Conservation (phyloP, 768 basidiomycete genomes). For the Russula vinacea region DNA sequence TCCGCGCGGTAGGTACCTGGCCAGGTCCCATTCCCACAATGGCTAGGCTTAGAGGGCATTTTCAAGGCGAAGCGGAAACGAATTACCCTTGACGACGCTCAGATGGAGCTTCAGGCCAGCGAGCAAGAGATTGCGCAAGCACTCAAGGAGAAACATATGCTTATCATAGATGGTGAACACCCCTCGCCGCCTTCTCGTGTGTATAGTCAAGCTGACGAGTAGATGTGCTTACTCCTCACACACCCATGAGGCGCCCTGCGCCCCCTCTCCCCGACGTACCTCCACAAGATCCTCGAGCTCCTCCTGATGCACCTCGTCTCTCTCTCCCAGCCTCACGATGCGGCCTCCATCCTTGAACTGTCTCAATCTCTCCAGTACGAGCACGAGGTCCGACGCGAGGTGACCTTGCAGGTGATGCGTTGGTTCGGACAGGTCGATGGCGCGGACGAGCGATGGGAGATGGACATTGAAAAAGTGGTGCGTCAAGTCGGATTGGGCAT, state of each 20-base stretch:
- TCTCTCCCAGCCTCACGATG: constrained; percentile 49
- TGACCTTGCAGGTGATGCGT: constrained; percentile 66
- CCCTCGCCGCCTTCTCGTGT: constrained; percentile 3
- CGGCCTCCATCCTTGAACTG: constrained; percentile 59
- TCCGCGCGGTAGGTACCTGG: constrained; percentile 32
- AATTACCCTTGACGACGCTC: constrained; percentile 61
- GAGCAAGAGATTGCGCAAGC: constrained; percentile 67
- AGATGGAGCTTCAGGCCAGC: constrained; percentile 73
- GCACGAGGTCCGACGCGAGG: constrained; percentile 60
- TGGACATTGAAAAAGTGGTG: constrained; percentile 60
- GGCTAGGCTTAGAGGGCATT: neutral
- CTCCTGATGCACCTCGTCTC: constrained; percentile 74
- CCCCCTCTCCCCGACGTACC: constrained; percentile 63
- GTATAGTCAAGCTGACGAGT: constrained; percentile 1
- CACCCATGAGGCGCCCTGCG: constrained; percentile 58
- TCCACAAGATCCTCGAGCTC: constrained; percentile 68
- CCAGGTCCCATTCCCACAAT: neutral
- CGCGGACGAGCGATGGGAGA: constrained; percentile 51
- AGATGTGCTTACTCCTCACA: neutral
- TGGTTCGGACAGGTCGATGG: constrained; percentile 70
- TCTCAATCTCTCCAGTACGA: constrained; percentile 61
- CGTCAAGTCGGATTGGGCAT: constrained; percentile 76
- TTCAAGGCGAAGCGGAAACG: constrained; percentile 37
- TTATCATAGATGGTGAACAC: constrained; percentile 62
- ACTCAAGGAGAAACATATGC: constrained; percentile 64